phyloP scores from a whole-genome alignment of 2,329 filamentous ascomycete species.

The Neonectria punicea region DNA sequence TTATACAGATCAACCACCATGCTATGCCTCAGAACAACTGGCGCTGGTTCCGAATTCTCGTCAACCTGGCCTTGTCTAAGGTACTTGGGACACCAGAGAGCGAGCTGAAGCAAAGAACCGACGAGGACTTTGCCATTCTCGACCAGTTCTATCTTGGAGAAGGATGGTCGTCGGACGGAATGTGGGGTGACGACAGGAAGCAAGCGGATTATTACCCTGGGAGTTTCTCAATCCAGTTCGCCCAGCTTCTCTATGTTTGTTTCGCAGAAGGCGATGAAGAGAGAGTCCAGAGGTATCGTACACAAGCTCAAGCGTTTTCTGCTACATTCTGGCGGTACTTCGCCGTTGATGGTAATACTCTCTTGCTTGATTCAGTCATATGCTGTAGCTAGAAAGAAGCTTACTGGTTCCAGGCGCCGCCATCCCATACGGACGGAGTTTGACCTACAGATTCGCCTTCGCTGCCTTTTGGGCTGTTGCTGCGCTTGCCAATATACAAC shows the following conservation, averaged over 20 bases:
- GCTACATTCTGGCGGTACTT: constrained; percentile 59
- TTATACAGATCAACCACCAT: constrained; percentile 53
- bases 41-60: constrained; percentile 62
- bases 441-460: constrained; percentile 62
- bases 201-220: constrained; percentile 57
- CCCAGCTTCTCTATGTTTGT: constrained; percentile 56
- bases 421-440: constrained; percentile 60
- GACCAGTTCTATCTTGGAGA: constrained; percentile 56
- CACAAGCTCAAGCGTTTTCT: constrained; percentile 53
- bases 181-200: constrained; percentile 47
- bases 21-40: constrained; percentile 59
- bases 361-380: too few relatives aligned
- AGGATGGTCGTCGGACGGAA: constrained; percentile 59
- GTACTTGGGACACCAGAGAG: constrained; percentile 49
- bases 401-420: constrained; percentile 50
- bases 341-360: constrained; percentile 50
- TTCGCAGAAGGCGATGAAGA: constrained; percentile 54
- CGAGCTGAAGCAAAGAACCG: constrained; percentile 48
- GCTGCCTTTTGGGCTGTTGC: constrained; percentile 59
- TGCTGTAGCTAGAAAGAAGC: too few relatives aligned
- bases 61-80: constrained; percentile 56
- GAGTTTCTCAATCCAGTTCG: constrained; percentile 63
- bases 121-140: constrained; percentile 53
- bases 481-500: constrained; percentile 51
- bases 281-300: constrained; percentile 49